Base-by-base conservation (phyloP, 805 yeast species). In the Huiozyma naganishii region DNA sequence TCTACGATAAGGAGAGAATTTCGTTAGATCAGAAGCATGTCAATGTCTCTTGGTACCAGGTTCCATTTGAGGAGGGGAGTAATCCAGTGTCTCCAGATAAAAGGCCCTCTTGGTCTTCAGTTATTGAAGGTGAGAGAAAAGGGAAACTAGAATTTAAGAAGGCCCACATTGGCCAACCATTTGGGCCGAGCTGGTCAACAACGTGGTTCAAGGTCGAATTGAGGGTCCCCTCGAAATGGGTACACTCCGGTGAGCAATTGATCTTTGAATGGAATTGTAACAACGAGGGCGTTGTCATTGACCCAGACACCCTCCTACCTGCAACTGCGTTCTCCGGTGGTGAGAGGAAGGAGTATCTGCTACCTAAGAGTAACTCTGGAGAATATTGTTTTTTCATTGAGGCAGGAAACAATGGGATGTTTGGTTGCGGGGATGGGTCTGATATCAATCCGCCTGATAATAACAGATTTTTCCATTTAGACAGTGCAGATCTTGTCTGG, bases 101-200 rank as follows among this genome's bases (percentile, higher is more conserved):
- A 44, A 49, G 67, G 43, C 67, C 67, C n/a, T 49, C 60, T 13
- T 62, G 66, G 66, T 48, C 50, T 33, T 44, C 50, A 13, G 43
- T 62, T 8, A 54, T 61, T 32, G 50, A 49, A 8, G 49, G 43
- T 11, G 64, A 57, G 40, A 40, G 42, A 27, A 45, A 48, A 3
- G 57, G 56, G 27, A 45, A 54, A 41, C 37, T 59, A 30, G 76
- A 44, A 74, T 85, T 48, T 71, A 66, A 71, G 51, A 66, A 69
- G 27, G 81, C 85, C n/a, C 60, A 64, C 10, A 79, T 78, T 50
- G 94, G 92, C 23, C 80, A 84, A 52, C 65, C 70, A 7, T 87
- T 84, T 60, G 97, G 97, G 0, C 98, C 98, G 3, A 83, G 94
- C 10, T 90, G 98, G 98, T 81, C 90, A 46, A 83, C 97, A 1